Base-by-base conservation (phyloP, 768 basidiomycete genomes). In the Lenzites betulinus region DNA sequence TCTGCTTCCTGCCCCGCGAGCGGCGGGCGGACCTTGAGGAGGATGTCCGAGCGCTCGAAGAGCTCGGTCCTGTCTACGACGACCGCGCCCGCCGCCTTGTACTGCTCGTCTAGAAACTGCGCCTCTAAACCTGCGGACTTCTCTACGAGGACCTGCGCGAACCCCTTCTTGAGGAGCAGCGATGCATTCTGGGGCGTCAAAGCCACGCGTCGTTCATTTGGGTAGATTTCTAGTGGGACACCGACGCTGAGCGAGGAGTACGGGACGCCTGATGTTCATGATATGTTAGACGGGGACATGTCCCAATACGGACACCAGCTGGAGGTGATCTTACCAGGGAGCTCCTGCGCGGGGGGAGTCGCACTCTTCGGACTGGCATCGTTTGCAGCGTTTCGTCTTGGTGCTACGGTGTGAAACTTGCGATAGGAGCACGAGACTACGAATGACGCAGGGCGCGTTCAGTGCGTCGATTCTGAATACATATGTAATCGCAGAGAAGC, bases 1-100 rank as follows among this genome's bases (percentile, higher is more conserved):
- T 81, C 78, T 25, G 81, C 77, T 72, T 94, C 93, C 67, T 85
- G 77, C 25, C 81, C 83, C 48, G 78, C 72, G 25, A 84, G 73
- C 39, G 93, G 93, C 42, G 92, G 86, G 63, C 91, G 82, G 60
- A 95, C 92, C 83, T 95, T 95, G 63, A 95, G 78, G 70, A 93
- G 77, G 68, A 95, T 90, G 70, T 95, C 92, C 1, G 89, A 78
- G 44, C 77, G 76, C 49, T 74, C 76, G 70, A 85, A 88, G n/a
- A 93, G 74, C 63, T 90, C 85, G 57, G 89, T 85, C 59, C 79
- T 79, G 49, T 88, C 83, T n/a, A 86, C 88, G 60, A 95, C 72
- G 7, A 83, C 86, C 38, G 92, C 93, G 7, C 93, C 93, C 26
- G 90, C 93, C 38, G 84, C 83, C 60, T 76, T 76, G 68, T 93